Conservation (phyloP, 805 yeast species). For the Wickerhamomyces canadensis region DNA sequence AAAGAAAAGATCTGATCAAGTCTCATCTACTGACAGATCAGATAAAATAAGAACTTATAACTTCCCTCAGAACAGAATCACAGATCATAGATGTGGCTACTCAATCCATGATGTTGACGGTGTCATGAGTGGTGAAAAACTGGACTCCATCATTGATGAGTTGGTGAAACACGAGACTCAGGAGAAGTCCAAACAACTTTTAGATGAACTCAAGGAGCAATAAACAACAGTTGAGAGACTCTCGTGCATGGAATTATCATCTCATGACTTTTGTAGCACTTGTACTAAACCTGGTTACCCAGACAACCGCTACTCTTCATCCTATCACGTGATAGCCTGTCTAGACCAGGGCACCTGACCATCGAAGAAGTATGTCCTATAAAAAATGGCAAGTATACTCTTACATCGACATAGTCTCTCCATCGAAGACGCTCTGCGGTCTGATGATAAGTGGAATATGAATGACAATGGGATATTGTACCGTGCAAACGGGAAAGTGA, state of each 20-base stretch:
- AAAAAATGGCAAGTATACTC: no score
- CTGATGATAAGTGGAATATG: background rate
- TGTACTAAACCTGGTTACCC: no score
- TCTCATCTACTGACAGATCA: constrained; percentile 80
- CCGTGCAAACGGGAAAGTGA: constrained; percentile 38
- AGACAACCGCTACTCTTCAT: no score
- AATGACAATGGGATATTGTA: constrained; percentile 22
- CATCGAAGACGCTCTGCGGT: no score
- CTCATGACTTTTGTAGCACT: no score
- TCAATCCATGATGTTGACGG: constrained; percentile 72
- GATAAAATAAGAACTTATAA: constrained; percentile 94
- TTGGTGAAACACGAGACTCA: constrained; percentile 43
- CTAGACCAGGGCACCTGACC: no score
- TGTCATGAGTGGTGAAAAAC: constrained; percentile 52
- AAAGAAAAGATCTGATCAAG: constrained; percentile 72
- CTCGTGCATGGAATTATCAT: no score
- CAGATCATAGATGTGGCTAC: constrained; percentile 88
- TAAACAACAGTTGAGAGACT: no score
- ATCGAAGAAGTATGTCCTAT: no score
- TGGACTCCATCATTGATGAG: constrained; percentile 51
- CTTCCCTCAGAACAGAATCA: constrained; percentile 85
- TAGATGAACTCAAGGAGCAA: constrained; percentile 7
- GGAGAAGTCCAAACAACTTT: constrained; percentile 31
- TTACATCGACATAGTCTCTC: no score
- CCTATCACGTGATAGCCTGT: no score